Evolutionary conservation across 495 filamentous ascomycete species (phyloP).

Genomic region (Annulohypoxylon moriforme): DNA sequence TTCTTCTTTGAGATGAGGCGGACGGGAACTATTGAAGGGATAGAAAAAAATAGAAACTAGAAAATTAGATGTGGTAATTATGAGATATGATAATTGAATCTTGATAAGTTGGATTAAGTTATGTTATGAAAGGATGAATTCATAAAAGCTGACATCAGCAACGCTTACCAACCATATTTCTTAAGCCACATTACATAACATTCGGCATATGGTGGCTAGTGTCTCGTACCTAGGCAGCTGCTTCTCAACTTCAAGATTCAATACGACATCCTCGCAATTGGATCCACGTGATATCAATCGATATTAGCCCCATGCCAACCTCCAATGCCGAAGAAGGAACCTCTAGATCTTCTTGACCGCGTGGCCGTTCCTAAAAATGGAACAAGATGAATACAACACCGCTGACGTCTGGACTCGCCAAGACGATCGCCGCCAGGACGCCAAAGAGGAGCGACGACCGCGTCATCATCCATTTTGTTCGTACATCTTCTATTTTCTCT

Average conservation of each 20-base stretch:
- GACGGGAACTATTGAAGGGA: not conserved
- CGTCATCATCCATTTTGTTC: conserved; percentile 85
- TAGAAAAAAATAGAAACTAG: conserved; percentile 27
- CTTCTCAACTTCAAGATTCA: not conserved
- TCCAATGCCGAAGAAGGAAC: not conserved
- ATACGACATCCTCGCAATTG: not conserved
- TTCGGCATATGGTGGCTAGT: conserved; percentile 19
- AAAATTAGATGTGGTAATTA: not conserved
- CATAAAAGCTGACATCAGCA: not conserved
- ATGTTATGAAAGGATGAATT: not conserved
- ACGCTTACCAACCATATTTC: not conserved
- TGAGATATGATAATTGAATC: not conserved
- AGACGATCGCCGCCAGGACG: conserved; percentile 43
- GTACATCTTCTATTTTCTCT: conserved; percentile 35
- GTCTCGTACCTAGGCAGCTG: conserved; percentile 3
- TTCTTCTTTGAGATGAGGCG: conserved; percentile 3
- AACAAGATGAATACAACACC: conserved; percentile 44
- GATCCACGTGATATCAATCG: not conserved
- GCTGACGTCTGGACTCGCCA: conserved; percentile 39
- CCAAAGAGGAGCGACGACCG: conserved; percentile 70
- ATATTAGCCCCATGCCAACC: not conserved
- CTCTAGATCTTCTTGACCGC: not conserved
- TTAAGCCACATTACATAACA: conserved; percentile 25
- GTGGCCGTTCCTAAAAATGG: conserved; percentile 42
- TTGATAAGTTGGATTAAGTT: not conserved